A percentile compares a stretch with the other conserved stretches of the same genome.
Conservation (phyloP, 2,329 filamentous ascomycete genomes). For the Dactylellina haptotyla region DNA sequence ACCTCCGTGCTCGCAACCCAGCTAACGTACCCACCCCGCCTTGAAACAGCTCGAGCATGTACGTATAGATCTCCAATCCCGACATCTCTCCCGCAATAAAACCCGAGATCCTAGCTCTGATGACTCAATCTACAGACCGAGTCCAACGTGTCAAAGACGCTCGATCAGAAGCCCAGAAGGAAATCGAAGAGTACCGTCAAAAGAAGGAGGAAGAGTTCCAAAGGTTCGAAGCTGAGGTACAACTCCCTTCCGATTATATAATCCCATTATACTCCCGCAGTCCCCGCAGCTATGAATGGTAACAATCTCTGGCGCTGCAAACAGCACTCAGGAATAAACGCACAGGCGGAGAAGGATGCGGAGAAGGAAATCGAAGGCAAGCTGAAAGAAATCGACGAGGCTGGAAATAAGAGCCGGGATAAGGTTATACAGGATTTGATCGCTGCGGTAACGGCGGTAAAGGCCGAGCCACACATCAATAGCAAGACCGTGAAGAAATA, state of each 20-base stretch:
- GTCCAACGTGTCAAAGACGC: slow-evolving; percentile 98
- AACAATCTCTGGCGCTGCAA: neutral
- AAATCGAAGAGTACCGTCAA: slow-evolving; percentile 91
- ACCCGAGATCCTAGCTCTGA: neutral
- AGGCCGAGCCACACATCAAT: slow-evolving; percentile 66
- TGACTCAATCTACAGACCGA: slow-evolving; percentile 71
- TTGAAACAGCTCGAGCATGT: slow-evolving; percentile 82
- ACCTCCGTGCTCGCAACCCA: slow-evolving; percentile 5
- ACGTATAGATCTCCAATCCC: slow-evolving; percentile 61
- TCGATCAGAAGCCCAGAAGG: slow-evolving; percentile 94
- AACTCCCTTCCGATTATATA: slow-evolving; percentile 10
- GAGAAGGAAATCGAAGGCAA: slow-evolving; percentile 82
- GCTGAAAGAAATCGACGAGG: slow-evolving; percentile 81
- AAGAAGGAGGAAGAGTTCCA: slow-evolving; percentile 95
- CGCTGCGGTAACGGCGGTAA: slow-evolving; percentile 83
- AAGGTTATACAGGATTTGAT: slow-evolving; percentile 86
- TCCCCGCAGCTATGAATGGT: neutral
- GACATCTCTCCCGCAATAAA: neutral
- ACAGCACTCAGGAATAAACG: slow-evolving; percentile 92
- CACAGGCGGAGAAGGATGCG: slow-evolving; percentile 80
- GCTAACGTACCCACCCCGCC: slow-evolving; percentile 21
- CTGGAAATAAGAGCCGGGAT: slow-evolving; percentile 80
- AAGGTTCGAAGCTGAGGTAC: slow-evolving; percentile 84
- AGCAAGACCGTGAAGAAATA: slow-evolving; percentile 29
- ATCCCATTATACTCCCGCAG: neutral